Evolutionary conservation across 2,329 filamentous ascomycete species (phyloP).

Genomic region (Pseudofabraea citricarpa): DNA sequence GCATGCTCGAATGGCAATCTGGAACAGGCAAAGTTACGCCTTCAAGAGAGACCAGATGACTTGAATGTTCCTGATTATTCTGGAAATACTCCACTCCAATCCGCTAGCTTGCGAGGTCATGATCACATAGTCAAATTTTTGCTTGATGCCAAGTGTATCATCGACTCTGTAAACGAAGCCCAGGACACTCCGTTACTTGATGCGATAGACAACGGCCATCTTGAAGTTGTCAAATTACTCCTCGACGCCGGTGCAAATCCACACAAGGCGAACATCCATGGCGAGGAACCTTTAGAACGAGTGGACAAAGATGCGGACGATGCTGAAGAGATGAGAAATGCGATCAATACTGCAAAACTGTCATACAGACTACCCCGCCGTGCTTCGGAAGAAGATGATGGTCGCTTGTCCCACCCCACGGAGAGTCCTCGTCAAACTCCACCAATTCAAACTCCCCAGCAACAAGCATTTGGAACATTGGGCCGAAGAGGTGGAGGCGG

Average conservation of each 20-base stretch:
- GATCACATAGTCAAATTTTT: conserved; percentile 83
- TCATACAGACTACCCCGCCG: conserved; percentile 44
- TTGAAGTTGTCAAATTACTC: conserved; percentile 81
- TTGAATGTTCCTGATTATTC: conserved; percentile 88
- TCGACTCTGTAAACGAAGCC: conserved; percentile 74
- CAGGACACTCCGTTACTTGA: conserved; percentile 94
- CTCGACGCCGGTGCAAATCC: conserved; percentile 88
- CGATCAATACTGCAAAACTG: conserved; percentile 58
- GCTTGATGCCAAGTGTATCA: conserved; percentile 76
- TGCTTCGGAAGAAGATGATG: conserved; percentile 55
- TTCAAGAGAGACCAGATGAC: conserved; percentile 78
- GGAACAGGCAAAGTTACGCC: conserved; percentile 59
- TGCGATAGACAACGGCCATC: conserved; percentile 90
- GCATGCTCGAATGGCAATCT: conserved; percentile 84
- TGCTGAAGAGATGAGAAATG: conserved; percentile 62
- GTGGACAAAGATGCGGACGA: conserved; percentile 72
- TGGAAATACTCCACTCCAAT: conserved; percentile 93
- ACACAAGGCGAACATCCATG: conserved; percentile 83
- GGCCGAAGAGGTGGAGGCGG: conserved; percentile 46
- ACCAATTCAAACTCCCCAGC: conserved; percentile 25
- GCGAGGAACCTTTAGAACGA: conserved; percentile 85
- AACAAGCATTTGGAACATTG: conserved; percentile 15
- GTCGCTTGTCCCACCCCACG: conserved; percentile 43
- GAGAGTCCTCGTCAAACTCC: conserved; percentile 57
- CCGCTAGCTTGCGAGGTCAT: conserved; percentile 82